A percentile compares a stretch with the other conserved stretches of the same genome.
Evolutionary conservation across 352 stramenopile species (phyloP).

Genomic region (Globisporangium middletonii): DNA sequence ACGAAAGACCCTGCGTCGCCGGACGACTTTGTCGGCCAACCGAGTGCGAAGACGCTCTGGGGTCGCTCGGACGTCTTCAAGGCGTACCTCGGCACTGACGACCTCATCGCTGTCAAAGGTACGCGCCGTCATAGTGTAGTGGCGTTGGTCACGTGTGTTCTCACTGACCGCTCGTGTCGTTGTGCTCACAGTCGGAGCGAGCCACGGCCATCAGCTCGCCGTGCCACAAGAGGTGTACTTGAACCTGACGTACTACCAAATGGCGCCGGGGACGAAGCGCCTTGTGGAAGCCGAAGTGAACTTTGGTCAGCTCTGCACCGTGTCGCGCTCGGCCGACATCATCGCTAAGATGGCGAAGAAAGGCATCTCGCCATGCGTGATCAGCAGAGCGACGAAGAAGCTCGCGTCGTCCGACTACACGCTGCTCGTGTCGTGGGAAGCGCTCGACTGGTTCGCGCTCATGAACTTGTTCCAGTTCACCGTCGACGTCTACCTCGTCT

Average conservation of each 20-base stretch:
- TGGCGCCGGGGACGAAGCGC: conserved; percentile 52
- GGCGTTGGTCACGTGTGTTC: background rate
- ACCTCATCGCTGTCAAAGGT: conserved; percentile 74
- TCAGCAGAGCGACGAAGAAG: conserved; percentile 59
- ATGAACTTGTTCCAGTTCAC: conserved; percentile 97
- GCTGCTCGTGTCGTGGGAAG: conserved; percentile 85
- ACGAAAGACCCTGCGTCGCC: conserved; percentile 62
- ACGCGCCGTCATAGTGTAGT: background rate
- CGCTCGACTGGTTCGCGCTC: conserved; percentile 91
- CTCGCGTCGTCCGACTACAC: conserved; percentile 72
- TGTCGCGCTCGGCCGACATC: conserved; percentile 48
- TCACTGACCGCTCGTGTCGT: conserved; percentile 1
- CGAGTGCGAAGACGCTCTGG: conserved; percentile 31
- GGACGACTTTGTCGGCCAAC: conserved; percentile 52
- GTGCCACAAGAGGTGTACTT: conserved; percentile 69
- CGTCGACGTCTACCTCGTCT: conserved; percentile 91
- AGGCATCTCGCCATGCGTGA: conserved; percentile 45
- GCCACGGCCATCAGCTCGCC: conserved; percentile 35
- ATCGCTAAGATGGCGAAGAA: conserved; percentile 71
- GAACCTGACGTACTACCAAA: conserved; percentile 79
- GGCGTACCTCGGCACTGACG: conserved; percentile 49
- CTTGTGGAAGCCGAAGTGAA: conserved; percentile 60
- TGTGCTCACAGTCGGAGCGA: conserved; percentile 25
- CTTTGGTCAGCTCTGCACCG: conserved; percentile 72
- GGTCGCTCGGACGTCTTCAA: conserved; percentile 47